These are phyloP conservation scores for Cryphonectria naterciae DNA, from an alignment of 2,329 filamentous ascomycete genomes.

Conservation along the genomic window DNA sequence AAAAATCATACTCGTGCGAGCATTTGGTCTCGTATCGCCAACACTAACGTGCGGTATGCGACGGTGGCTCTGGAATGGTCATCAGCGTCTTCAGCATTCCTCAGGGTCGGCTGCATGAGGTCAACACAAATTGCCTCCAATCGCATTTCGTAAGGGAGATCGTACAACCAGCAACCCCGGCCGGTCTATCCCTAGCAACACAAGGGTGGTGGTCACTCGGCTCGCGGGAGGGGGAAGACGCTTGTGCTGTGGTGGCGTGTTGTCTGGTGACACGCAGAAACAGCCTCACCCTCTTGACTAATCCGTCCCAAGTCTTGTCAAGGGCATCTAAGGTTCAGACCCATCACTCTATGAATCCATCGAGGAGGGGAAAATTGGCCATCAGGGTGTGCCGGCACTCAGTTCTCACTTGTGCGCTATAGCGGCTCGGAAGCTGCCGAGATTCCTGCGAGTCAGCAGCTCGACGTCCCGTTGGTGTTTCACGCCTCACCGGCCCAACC, in stretches of 20 bases:
- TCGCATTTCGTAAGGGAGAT: not conserved
- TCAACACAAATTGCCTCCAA: not conserved
- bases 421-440: constrained; percentile 26
- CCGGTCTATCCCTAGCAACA: not conserved
- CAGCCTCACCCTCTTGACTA: not conserved
- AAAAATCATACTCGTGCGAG: not conserved
- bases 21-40: not conserved
- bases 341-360: not conserved
- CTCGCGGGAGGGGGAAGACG: not conserved
- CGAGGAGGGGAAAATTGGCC: not conserved
- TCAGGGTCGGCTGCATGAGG: not conserved
- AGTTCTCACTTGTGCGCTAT: constrained; percentile 11
- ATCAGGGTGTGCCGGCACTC: constrained; percentile 1
- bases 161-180: not conserved
- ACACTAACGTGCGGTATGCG: not conserved
- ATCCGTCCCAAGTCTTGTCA: not conserved
- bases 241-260: not conserved
- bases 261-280: not conserved
- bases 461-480: constrained; percentile 20
- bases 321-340: not conserved
- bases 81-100: not conserved
- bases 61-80: not conserved
- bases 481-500: constrained; percentile 15
- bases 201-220: not conserved
- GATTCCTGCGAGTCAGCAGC: constrained; percentile 16